Evolutionary conservation across 2,329 filamentous ascomycete genomes (phyloP), one percentile per base, ranked within the genome.

Genomic region (Scedosporium minutisporum): DNA sequence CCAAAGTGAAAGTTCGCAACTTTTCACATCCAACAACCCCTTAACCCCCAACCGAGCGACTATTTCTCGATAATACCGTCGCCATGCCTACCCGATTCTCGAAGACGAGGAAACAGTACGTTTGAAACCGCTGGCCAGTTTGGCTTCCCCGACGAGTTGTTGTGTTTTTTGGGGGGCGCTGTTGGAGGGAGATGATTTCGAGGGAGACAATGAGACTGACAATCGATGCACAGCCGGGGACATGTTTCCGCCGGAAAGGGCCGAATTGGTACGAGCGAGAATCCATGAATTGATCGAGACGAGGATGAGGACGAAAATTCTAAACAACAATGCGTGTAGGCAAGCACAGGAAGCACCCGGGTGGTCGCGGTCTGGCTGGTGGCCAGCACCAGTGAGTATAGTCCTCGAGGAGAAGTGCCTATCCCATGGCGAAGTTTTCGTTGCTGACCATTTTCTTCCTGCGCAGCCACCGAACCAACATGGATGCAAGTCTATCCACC

Each of bases 181-280:
- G 23, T 14, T 14, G 4, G 18, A 12, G 3, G 18, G 7, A 14
- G 51, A 10, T 27, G 23, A 12, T 12, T 25, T 25, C 18, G 10
- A 25, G 21, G 23, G 12, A 23, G 23, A 23, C 23, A 23, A 23
- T 18, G 23, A 55, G 23, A 55, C 51, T 55, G 23, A 55, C 51
- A 55, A 29, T 55, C 51, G 51, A 55, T 23, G 21, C 67, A 62
- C 76, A 92, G 89, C 85, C 92, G 93, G 85, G 93, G 93, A 81
- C 91, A 99, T 84, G 95, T 99, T 78, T 96, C 90, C 76, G 91
- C 92, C 86, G 95, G 95, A 86, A 88, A 97, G 81, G 93, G 95
- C 85, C 93, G 93, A 48, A 21, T 62, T 48, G 61, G 61, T 62
- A 62, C 55, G 61, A 51, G 44, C 27, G 60, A 61, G 21, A 18